These are phyloP conservation scores for Oehlia diaphana DNA, from an alignment of 192 early-diverging fungal genomes.

Conservation along the genomic window DNA sequence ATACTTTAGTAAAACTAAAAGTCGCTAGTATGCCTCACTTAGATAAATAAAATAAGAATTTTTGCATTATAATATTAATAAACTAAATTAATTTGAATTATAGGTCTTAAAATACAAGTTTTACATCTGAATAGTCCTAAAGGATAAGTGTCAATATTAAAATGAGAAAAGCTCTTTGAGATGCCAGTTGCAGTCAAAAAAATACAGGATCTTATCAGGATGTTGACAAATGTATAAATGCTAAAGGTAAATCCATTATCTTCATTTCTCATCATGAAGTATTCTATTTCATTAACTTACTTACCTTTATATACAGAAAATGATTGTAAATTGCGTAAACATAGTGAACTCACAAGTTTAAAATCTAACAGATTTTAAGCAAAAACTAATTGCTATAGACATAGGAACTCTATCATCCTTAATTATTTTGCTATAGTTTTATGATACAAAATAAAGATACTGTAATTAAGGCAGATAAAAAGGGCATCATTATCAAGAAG, in stretches of 20 bases:
- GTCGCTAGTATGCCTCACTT: conserved; percentile 11
- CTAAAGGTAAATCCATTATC: neutral
- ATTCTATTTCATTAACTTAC: too few relatives aligned
- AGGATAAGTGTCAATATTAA: conserved; percentile 24
- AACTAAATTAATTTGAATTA: conserved; percentile 23
- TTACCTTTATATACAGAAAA: too few relatives aligned
- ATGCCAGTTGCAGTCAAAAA: conserved; percentile 5
- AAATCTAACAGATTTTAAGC: too few relatives aligned
- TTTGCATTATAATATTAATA: neutral
- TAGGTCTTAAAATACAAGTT: conserved; percentile 27
- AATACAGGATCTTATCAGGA: conserved; percentile 27
- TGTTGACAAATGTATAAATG: conserved; percentile 9
- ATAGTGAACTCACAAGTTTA: too few relatives aligned
- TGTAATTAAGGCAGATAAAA: too few relatives aligned
- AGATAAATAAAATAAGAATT: conserved; percentile 11
- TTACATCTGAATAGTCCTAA: conserved; percentile 30
- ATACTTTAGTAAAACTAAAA: neutral
- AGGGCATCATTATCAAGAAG: too few relatives aligned
- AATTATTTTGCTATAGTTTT: too few relatives aligned
- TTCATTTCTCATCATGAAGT: neutral
- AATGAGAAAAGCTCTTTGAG: conserved; percentile 12
- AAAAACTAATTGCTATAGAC: too few relatives aligned
- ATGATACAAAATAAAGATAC: neutral
- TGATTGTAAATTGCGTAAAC: too few relatives aligned
- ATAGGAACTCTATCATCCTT: too few relatives aligned